Percentiles rank a stretch among this genome's conserved stretches.
Evolutionary conservation across 306 rosid genomes (phyloP).

Genomic region (Prunus salicina): DNA sequence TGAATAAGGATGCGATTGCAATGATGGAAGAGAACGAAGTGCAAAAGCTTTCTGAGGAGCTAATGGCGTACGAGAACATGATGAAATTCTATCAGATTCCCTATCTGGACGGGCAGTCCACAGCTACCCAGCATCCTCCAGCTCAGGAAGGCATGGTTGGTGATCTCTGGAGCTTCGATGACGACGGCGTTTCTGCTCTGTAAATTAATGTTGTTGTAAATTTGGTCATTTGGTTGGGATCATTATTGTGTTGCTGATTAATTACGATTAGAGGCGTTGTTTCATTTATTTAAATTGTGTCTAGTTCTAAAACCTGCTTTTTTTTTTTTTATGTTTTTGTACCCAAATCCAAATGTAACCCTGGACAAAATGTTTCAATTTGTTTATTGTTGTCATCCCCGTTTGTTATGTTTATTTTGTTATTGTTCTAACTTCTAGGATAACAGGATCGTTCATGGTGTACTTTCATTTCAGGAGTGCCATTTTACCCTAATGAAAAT

Average conservation of each 20-base stretch:
- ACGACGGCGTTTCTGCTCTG: constrained; percentile 11
- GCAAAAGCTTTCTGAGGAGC: constrained; percentile 72
- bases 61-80: constrained; percentile 75
- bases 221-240: background rate
- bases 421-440: too few species aligned
- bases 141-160: constrained; percentile 58
- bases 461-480: too few species aligned
- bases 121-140: constrained; percentile 30
- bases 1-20: constrained; percentile 1
- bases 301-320: background rate
- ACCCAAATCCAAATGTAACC: too few species aligned
- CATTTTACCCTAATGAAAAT: too few species aligned
- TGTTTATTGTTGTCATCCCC: too few species aligned
- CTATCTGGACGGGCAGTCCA: constrained; percentile 67
- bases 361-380: too few species aligned
- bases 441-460: too few species aligned
- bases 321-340: background rate
- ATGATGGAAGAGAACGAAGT: constrained; percentile 38
- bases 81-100: constrained; percentile 91
- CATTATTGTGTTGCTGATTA: background rate
- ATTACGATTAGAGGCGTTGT: background rate
- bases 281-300: background rate
- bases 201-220: background rate
- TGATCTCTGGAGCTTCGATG: constrained; percentile 81
- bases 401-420: too few species aligned